phyloP scores from a whole-genome alignment of 1,139 yeast genomes.

The Kodamaea suecica region DNA sequence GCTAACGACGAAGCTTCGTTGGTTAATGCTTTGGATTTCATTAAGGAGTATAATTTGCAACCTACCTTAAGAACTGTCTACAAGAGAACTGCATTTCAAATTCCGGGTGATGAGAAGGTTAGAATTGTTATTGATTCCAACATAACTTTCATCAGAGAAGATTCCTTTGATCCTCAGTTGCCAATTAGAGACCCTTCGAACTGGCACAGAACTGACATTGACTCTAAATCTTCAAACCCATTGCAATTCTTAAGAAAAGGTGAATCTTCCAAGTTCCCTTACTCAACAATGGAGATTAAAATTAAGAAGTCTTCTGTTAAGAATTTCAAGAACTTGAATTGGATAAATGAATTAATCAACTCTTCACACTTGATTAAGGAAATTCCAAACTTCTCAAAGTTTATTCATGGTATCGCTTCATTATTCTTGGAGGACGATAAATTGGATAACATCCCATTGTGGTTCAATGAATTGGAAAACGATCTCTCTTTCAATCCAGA shows the following conservation, averaged over 20 bases:
- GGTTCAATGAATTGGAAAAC: conserved; percentile 88
- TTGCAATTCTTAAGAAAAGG: conserved; percentile 77
- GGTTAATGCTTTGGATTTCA: conserved; percentile 58
- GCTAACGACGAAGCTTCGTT: conserved; percentile 46
- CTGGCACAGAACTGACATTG: conserved; percentile 94
- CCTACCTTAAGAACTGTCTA: conserved; percentile 86
- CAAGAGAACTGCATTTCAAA: conserved; percentile 94
- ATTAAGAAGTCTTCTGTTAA: conserved; percentile 53
- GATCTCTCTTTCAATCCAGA: conserved; percentile 19
- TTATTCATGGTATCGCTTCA: conserved; percentile 86
- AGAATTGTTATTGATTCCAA: conserved; percentile 89
- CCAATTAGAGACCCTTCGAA: conserved; percentile 85
- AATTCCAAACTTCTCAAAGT: conserved; percentile 87
- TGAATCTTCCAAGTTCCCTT: conserved; percentile 83
- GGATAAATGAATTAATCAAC: conserved; percentile 86
- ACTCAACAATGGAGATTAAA: conserved; percentile 87
- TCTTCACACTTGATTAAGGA: conserved; percentile 78
- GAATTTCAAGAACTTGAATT: conserved; percentile 47
- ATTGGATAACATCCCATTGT: conserved; percentile 85
- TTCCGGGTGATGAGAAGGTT: conserved; percentile 93
- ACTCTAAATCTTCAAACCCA: conserved; percentile 68
- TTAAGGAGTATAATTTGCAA: conserved; percentile 63
- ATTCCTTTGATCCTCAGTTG: conserved; percentile 74
- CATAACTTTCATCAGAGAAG: conserved; percentile 84
- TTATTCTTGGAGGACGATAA: conserved; percentile 87